phyloP scores from a whole-genome alignment of 805 yeast genomes.

The Myxozyma monticola region DNA sequence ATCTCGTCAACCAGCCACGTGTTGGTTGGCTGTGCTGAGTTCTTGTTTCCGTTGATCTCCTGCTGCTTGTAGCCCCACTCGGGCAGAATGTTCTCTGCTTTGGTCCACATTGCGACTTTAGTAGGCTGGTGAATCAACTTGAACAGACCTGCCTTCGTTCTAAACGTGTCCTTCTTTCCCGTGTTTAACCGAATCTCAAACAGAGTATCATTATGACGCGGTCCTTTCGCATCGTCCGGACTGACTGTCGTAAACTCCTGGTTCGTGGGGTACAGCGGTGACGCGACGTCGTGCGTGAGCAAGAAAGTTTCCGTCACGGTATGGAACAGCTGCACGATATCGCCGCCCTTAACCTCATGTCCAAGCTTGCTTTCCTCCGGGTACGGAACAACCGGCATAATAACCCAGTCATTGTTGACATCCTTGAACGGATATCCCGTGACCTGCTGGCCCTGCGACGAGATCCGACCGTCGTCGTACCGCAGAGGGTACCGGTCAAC shows the following conservation, averaged over 20 bases:
- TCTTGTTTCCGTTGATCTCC: constrained; percentile 94
- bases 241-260: constrained; percentile 84
- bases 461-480: constrained; percentile 93
- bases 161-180: constrained; percentile 54
- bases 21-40: constrained; percentile 63
- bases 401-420: constrained; percentile 79
- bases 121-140: constrained; percentile 81
- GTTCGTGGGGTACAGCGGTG: constrained; percentile 87
- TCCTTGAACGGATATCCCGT: constrained; percentile 60
- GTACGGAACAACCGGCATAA: constrained; percentile 60
- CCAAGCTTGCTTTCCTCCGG: constrained; percentile 43
- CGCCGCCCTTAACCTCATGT: constrained; percentile 65
- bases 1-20: constrained; percentile 77
- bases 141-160: constrained; percentile 68
- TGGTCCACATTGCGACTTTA: constrained; percentile 90
- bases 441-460: constrained; percentile 93
- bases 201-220: constrained; percentile 68
- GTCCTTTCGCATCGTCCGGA: constrained; percentile 57
- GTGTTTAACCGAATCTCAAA: constrained; percentile 68
- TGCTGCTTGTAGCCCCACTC: constrained; percentile 93
- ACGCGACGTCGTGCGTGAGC: constrained; percentile 93
- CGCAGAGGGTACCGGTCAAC: constrained; percentile 74
- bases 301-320: constrained; percentile 75
- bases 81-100: constrained; percentile 76
- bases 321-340: constrained; percentile 76